phyloP scores from a whole-genome alignment of 108 stramenopile species.

The Cyclotella distinguenda region DNA sequence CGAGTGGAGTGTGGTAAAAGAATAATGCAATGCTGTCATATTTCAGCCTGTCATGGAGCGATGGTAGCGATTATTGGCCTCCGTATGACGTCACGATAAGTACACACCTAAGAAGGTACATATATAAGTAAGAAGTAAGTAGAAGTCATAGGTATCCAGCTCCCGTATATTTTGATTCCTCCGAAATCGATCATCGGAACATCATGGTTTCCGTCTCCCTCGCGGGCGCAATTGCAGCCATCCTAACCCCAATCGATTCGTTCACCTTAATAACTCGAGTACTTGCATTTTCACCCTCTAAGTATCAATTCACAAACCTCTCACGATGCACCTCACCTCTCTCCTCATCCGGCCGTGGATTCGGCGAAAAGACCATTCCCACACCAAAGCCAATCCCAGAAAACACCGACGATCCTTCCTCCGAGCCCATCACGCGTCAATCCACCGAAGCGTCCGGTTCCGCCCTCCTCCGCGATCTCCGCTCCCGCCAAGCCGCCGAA shows the following conservation, averaged over 20 bases:
- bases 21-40: too few relatives aligned
- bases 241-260: background rate
- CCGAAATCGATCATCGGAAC: too few relatives aligned
- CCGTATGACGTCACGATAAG: too few relatives aligned
- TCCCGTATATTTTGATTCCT: too few relatives aligned
- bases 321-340: background rate
- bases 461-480: slow-evolving; percentile 50
- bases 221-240: slow-evolving; percentile 26
- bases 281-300: slow-evolving; percentile 16
- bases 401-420: background rate
- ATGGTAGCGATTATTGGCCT: too few relatives aligned
- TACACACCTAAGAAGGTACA: too few relatives aligned
- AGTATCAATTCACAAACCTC: background rate
- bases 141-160: too few relatives aligned
- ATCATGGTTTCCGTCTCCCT: slow-evolving; percentile 14
- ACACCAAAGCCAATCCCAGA: slow-evolving; percentile 8
- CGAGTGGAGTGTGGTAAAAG: too few relatives aligned
- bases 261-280: background rate
- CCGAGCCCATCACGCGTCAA: background rate
- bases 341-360: slow-evolving; percentile 29
- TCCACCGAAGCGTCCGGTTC: background rate
- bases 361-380: slow-evolving; percentile 33
- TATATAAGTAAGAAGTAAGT: too few relatives aligned
- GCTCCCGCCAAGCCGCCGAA: slow-evolving; percentile 67
- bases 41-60: too few relatives aligned